Percentiles rank a stretch among this genome's conserved stretches.
These are phyloP conservation scores for Monosiga brevicollis DNA, from an alignment of 78 protist genomes.

Conservation along the genomic window DNA sequence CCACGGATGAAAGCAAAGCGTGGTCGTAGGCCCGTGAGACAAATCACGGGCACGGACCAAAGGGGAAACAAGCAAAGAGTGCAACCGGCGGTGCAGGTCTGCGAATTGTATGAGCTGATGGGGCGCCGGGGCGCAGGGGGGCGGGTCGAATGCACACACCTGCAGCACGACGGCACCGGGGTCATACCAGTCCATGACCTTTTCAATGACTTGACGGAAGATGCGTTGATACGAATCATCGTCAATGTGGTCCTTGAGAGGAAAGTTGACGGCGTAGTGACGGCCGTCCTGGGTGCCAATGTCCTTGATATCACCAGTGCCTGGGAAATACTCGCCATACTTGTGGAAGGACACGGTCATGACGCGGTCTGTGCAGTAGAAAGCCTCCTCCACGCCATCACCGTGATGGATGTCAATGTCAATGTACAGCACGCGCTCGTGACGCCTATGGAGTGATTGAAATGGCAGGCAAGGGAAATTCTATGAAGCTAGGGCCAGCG, in stretches of 20 bases:
- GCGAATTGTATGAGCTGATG: too few relatives aligned
- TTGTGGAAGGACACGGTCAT: slow-evolving; percentile 94
- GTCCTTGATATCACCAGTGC: slow-evolving; percentile 22
- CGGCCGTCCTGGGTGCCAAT: slow-evolving; percentile 11
- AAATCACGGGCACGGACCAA: too few relatives aligned
- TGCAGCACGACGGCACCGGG: slow-evolving; percentile 79
- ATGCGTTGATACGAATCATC: slow-evolving; percentile 70
- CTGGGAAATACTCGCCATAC: slow-evolving; percentile 91
- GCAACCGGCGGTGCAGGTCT: too few relatives aligned
- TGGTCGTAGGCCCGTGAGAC: too few relatives aligned
- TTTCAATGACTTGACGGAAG: slow-evolving; percentile 63
- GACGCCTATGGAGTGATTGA: slow-evolving; percentile 54
- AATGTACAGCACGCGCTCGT: slow-evolving; percentile 88
- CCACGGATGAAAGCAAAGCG: too few relatives aligned
- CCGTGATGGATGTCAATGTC: slow-evolving; percentile 99
- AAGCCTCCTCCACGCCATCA: slow-evolving; percentile 92
- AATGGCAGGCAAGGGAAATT: slow-evolving; percentile 92
- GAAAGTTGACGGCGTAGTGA: slow-evolving; percentile 84
- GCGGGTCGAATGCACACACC: too few relatives aligned
- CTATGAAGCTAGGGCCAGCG: slow-evolving; percentile 93
- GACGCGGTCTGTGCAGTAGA: slow-evolving; percentile 85
- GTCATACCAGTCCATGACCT: slow-evolving; percentile 39
- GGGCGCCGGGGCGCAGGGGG: too few relatives aligned
- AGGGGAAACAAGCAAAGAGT: too few relatives aligned
- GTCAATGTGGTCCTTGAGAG: slow-evolving; percentile 92